Evolutionary conservation across 352 stramenopile species (phyloP), one percentile per base, ranked within the genome.

Genomic region (Phytophthora hibernalis): DNA sequence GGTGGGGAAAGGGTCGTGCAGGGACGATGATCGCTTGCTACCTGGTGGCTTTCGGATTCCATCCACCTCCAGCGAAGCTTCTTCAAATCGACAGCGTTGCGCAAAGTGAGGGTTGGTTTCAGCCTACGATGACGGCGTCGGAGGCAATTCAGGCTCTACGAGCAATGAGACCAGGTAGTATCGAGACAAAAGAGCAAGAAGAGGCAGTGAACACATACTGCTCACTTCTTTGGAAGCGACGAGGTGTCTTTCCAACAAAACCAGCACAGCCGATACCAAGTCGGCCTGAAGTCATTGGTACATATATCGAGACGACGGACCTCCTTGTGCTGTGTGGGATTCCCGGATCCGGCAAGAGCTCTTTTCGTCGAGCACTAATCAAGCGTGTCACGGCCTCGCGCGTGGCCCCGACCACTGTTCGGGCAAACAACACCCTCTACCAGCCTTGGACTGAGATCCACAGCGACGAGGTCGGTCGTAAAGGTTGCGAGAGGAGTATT

Each of bases 11-110:
- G 62, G 83, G 83, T 1, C 77, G 83, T 2, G 79, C 80, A 8
- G 80, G 83, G 21, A 80, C 79, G n/a, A 84, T 91, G 76, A 47
- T 89, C 16, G 82, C 82, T 20, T 90, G 79, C 35, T 90, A 90
- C 61, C 50, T 90, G 16, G 79, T 89, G 2, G 82, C 79, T 10
- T 90, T 85, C 24, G 82, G 82, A 7, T 90, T 88, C n/a, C 48
- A 45, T 2, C 51, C 70, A 5, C 77, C 79, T 21, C 69, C 72
- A 15, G 5, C 50, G 4, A 37, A 52, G 15, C 22, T 68, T 0
- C n/a, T 50, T 3, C 53, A 48, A 4, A 40, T 54, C 20, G 47
- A 62, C 2, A 50, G 6, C 51, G 13, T 3, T 38, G 40, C 10
- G 38, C 37, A 15, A 26, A 45, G 6, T 37, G 38, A 48, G 16